Evolutionary conservation across 1,284 basidiomycete species (phyloP).

Genomic region (Waitea zeae): DNA sequence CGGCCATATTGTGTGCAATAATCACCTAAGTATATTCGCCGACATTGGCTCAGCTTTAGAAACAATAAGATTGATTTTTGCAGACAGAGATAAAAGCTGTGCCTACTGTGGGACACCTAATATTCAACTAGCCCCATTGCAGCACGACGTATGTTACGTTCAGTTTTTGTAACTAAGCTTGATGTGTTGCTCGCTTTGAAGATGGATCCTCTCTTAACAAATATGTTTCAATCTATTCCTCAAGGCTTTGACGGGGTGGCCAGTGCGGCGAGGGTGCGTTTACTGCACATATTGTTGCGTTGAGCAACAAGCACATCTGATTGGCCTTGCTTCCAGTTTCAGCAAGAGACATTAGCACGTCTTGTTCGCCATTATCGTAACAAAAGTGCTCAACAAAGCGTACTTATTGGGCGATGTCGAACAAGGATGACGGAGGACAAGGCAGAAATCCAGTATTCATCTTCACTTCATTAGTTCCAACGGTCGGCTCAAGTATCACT

Average conservation of each 20-base stretch:
- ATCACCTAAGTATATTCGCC: constrained; percentile 58
- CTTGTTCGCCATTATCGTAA: constrained; percentile 43
- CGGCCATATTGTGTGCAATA: constrained; percentile 67
- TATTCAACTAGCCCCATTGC: constrained; percentile 55
- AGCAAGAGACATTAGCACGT: constrained; percentile 54
- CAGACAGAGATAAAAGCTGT: constrained; percentile 58
- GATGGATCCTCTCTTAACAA: constrained; percentile 63
- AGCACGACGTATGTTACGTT: constrained; percentile 37
- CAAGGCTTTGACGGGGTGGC: constrained; percentile 41
- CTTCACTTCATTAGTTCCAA: no score
- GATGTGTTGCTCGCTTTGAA: constrained; percentile 13
- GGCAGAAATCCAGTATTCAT: no score
- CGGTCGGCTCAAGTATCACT: no score
- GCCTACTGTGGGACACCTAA: constrained; percentile 37
- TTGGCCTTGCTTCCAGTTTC: constrained; percentile 32
- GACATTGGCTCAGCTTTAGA: background rate
- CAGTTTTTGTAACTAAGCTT: background rate
- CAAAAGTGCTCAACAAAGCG: constrained; percentile 33
- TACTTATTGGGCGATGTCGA: constrained; percentile 28
- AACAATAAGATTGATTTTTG: background rate
- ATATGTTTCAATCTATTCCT: constrained; percentile 57
- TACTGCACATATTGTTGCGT: constrained; percentile 2
- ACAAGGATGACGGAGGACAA: no score
- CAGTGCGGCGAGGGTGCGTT: constrained; percentile 40
- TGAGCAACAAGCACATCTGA: background rate